Conservation (phyloP, 75 land plant species). For the Pinus taeda region DNA sequence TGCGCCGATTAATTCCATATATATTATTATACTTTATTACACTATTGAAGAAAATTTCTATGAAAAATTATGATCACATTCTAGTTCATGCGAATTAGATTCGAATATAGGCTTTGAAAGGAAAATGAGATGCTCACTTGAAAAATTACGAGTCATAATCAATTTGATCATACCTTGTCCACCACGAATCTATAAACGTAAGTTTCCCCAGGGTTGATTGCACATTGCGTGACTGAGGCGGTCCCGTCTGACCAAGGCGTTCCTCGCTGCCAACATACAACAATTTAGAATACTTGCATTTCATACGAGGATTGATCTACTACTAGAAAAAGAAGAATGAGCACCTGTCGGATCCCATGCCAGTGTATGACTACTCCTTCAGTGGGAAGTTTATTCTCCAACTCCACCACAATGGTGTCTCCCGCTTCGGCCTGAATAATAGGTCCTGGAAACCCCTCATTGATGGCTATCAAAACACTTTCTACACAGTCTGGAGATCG, state of each 20-base stretch:
- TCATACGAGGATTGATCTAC: too few relatives aligned
- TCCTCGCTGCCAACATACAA: slow-evolving; percentile 7
- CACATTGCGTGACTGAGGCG: slow-evolving; percentile 75
- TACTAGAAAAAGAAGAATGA: not conserved
- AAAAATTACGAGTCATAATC: too few relatives aligned
- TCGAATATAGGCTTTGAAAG: too few relatives aligned
- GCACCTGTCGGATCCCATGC: slow-evolving; percentile 80
- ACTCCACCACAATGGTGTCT: slow-evolving; percentile 56
- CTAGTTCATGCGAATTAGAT: too few relatives aligned
- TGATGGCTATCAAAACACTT: slow-evolving; percentile 54
- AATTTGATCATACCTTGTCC: slow-evolving; percentile 40
- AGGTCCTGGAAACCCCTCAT: slow-evolving; percentile 79
- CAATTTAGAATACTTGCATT: too few relatives aligned
- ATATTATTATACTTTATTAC: too few relatives aligned
- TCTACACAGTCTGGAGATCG: slow-evolving; percentile 24
- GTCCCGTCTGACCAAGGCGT: slow-evolving; percentile 42
- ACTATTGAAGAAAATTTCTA: too few relatives aligned
- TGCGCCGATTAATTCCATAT: not conserved
- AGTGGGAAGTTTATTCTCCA: slow-evolving; percentile 57
- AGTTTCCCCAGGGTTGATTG: slow-evolving; percentile 64
- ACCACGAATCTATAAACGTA: slow-evolving; percentile 66
- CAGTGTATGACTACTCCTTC: slow-evolving; percentile 79
- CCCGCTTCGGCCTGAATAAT: slow-evolving; percentile 60
- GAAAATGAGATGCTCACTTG: too few relatives aligned
- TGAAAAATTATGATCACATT: too few relatives aligned